Base-by-base conservation (phyloP, 1,284 basidiomycete genomes). In the Pterulicium gracile region DNA sequence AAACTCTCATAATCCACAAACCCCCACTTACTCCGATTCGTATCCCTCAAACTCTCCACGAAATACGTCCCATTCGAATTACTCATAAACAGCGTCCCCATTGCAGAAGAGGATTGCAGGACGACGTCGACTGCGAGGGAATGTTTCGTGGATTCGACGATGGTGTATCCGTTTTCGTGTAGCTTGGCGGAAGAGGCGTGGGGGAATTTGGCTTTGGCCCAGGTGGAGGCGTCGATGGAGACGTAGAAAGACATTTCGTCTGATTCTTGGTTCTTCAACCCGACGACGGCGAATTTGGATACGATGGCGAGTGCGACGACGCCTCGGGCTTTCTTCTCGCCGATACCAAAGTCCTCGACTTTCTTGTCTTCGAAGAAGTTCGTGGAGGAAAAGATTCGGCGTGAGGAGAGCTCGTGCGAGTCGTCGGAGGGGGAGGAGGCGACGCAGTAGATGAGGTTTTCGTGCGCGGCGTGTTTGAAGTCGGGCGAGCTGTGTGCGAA, bases 11-110 rank as follows among this genome's bases (percentile, higher is more conserved):
- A 98, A 62, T 98, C 95, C 35, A 98, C 94, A 49, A 83, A 93
- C 5, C 94, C 95, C 51, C 73, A 65, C 42, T 77, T 68, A 59
- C 96, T 96, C 41, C 95, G 73, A 61, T 95, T 94, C 4, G 95
- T 98, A 58, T 94, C 82, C 57, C 81, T 76, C 47, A 98, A 69
- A 56, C 86, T 87, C 63, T 94, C 77, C n/a, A 94, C 87, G 60
- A 98, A 98, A 65, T 82, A 91, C 5, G 90, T 95, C 1, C 96
- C 96, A 53, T 96, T 90, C 35, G 84, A 88, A 63, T 97, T 95
- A 61, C 85, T 90, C 42, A 95, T 85, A 66, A 97, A 98, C 3
- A 98, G 69, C 2, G 92, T 95, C 1, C 95, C 95, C 17, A 93
- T 80, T 5, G 77, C 70, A 49, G 75, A 73, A 45, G 89, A 81